Evolutionary conservation across 345 rosid species (phyloP).

Genomic region (Nephelium lappaceum): DNA sequence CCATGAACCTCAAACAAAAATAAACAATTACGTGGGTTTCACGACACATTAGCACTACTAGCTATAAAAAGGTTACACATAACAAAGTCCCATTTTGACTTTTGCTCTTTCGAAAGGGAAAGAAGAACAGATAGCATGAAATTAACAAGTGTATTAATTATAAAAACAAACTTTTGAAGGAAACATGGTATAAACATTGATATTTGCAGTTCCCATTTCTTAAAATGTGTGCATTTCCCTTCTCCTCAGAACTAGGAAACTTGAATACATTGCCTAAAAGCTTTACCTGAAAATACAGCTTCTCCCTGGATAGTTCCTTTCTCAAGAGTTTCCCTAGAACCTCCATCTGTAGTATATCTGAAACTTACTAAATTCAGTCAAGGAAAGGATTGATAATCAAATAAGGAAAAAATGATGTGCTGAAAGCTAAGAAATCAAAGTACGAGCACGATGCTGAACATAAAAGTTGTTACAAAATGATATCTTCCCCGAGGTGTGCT

Average conservation of each 20-base stretch:
- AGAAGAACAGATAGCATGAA: no score
- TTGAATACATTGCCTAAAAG: not conserved
- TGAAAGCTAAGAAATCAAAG: not conserved
- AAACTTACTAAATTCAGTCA: conserved; percentile 20
- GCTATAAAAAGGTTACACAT: not conserved
- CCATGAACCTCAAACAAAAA: not conserved
- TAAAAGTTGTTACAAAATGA: conserved; percentile 63
- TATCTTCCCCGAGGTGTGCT: conserved; percentile 57
- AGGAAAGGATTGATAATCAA: conserved; percentile 5
- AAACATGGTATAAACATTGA: not conserved
- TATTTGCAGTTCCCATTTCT: conserved; percentile 4
- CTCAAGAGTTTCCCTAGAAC: conserved; percentile 66
- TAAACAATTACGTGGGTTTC: not conserved
- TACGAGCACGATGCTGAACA: not conserved
- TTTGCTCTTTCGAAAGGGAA: not conserved
- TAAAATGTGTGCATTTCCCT: not conserved
- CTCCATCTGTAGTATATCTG: conserved; percentile 98
- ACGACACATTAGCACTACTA: not conserved
- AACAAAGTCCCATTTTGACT: not conserved
- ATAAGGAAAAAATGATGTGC: not conserved
- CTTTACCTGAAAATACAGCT: conserved; percentile 76
- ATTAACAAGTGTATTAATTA: not conserved
- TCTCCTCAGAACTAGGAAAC: not conserved
- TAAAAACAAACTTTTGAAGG: not conserved
- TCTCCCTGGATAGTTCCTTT: conserved; percentile 71